Evolutionary conservation across 1,139 yeast species (phyloP), one percentile per base, ranked within the genome.

Genomic region (Saccharomyces pastorianus): DNA sequence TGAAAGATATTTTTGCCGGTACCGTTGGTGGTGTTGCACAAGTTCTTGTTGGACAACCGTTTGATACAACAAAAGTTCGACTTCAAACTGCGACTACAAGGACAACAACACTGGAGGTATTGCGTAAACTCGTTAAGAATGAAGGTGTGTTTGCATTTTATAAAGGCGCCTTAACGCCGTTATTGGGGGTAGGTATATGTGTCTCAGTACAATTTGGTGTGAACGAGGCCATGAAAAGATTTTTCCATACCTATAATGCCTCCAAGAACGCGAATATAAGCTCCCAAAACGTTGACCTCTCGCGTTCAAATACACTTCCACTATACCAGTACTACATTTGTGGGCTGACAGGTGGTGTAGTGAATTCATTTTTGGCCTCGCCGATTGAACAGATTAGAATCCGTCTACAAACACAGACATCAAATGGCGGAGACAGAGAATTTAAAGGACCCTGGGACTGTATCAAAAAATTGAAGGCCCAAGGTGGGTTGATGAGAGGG

Each of bases 331-430:
- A 82, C 64, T 89, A 88, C 73, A 65, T 76, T 20, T 82, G 95
- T 66, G 97, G 98, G 64, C 84, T 85, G 1, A 89, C 85, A 14
- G 96, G 96, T 46, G 98, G 98, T 47, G 74, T 88, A 57, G 91
- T 96, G 49, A 90, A 88, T 73, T 88, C 95, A 1, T 81, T 89
- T 55, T 72, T 91, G 61, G 96, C 96, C 0, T 77, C 91, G 27
- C 97, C 98, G 3, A 91, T 91, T 59, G 98, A 91, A 68, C 97
- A 89, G 67, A 81, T 91, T 58, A 86, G 98, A 77, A 89, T 90
- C 61, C 77, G 96, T 62, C 76, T 90, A 61, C 98, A 90, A 71
- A 86, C 95, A 3, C 96, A 89, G 70, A 81, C 87, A 4, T 65
- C 67, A 13, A 63, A 73, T 7, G 71, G 71, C 6, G 70, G 72